Conservation (phyloP, 768 basidiomycete species). For the Hebeloma cylindrosporum region DNA sequence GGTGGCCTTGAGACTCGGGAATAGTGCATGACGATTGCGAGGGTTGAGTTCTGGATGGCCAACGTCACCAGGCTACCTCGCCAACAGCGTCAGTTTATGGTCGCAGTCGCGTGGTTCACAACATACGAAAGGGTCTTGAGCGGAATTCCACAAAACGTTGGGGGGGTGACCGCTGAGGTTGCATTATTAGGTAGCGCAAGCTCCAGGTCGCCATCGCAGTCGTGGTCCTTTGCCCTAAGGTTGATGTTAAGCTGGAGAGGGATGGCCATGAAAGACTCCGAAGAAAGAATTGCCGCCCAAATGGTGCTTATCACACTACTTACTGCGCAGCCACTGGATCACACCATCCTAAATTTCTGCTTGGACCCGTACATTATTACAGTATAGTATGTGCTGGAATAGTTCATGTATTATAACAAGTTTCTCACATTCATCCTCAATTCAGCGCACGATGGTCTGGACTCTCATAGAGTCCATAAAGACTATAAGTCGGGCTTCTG, state of each 20-base stretch:
- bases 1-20: slow-evolving; percentile 82
- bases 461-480: slow-evolving; percentile 71
- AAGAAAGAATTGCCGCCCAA: too few species aligned
- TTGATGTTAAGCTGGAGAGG: slow-evolving; percentile 24
- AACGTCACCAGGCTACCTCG: slow-evolving; percentile 70
- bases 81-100: not conserved
- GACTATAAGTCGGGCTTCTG: slow-evolving; percentile 79
- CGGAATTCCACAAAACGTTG: slow-evolving; percentile 67
- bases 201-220: slow-evolving; percentile 45
- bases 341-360: too few species aligned
- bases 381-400: too few species aligned
- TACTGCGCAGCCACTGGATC: slow-evolving; percentile 22
- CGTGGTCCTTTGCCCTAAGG: slow-evolving; percentile 32
- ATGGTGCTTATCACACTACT: too few species aligned
- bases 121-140: slow-evolving; percentile 82
- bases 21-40: slow-evolving; percentile 96
- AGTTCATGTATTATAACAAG: too few species aligned
- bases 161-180: slow-evolving; percentile 32
- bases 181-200: slow-evolving; percentile 34
- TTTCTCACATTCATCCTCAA: too few species aligned
- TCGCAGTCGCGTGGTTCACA: not conserved
- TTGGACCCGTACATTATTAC: too few species aligned
- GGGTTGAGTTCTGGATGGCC: slow-evolving; percentile 86
- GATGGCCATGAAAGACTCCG: slow-evolving; percentile 25
- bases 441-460: slow-evolving; percentile 34